These are phyloP conservation scores for Colletotrichum cereale DNA, from an alignment of 2,329 filamentous ascomycete genomes.

Conservation along the genomic window DNA sequence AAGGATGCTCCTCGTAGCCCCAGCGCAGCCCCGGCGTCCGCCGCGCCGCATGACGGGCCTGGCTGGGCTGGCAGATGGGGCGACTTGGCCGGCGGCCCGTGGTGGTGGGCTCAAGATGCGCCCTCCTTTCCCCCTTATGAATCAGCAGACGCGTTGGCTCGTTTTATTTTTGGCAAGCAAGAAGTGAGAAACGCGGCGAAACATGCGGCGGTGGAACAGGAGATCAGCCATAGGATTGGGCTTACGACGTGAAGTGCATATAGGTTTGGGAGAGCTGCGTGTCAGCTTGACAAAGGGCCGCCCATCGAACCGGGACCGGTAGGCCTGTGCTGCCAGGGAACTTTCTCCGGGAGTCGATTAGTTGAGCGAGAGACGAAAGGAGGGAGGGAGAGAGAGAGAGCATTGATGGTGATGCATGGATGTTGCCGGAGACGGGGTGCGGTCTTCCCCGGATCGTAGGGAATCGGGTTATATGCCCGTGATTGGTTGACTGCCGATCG, in stretches of 20 bases:
- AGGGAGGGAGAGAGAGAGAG: neutral
- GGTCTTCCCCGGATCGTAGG: constrained; percentile 22
- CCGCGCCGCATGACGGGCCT: neutral
- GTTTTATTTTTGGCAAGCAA: neutral
- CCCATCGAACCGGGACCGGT: neutral
- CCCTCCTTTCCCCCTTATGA: neutral
- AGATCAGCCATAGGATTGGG: neutral
- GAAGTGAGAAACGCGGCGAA: neutral
- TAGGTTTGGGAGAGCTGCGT: neutral
- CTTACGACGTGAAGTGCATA: neutral
- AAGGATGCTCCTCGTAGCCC: neutral
- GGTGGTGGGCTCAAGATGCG: neutral
- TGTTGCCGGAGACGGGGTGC: constrained; percentile 23
- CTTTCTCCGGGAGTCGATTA: neutral
- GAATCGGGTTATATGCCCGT: neutral
- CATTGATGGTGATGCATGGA: constrained; percentile 31
- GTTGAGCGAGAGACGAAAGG: neutral
- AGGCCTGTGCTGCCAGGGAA: neutral
- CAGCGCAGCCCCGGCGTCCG: neutral
- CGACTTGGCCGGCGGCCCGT: neutral
- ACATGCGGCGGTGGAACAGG: neutral
- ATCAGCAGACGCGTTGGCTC: neutral
- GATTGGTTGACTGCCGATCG: neutral
- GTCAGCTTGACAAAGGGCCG: constrained; percentile 14
- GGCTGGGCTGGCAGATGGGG: neutral